Base-by-base conservation (phyloP, 345 rosid genomes). In the Rubroshorea leprosula region DNA sequence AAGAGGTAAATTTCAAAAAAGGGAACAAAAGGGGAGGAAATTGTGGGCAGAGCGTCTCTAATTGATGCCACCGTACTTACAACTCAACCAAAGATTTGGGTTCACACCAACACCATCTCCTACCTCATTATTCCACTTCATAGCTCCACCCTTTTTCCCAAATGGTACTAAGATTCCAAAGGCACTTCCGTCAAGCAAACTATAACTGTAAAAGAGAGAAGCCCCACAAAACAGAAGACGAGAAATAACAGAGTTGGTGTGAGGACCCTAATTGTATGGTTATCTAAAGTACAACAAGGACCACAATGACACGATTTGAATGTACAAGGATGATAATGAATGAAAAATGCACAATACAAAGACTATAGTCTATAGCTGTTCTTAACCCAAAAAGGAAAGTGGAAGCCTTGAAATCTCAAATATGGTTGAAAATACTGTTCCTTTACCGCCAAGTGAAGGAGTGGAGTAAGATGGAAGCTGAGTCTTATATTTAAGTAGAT, bases 61-160 rank as follows among this genome's bases (percentile, higher is more conserved):
- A 51, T 70, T 63, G 69, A 58, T 74, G 56, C 52, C 73, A 38
- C 4, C 77, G n/a, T 57, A 69, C 75, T 74, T 66, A 49, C 47
- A 58, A 54, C 50, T 67, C 57, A 78, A 69, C 73, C 75, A 72
- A 75, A 64, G 53, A 35, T 35, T 10, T 10, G 41, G 41, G 41
- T 35, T 35, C 41, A 35, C 41, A 35, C 7, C 41, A 6, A 6
- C 41, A 35, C 41, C 41, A 6, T 6, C 41, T 51, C 23, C 44
- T 26, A 25, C 57, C 16, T 31, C 49, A 44, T 20, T 21, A 35
- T 54, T 54, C 61, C 64, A 49, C 29, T 24, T 0, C n/a, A 22
- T 29, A 17, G 21, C 71, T 38, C n/a, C 23, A 18, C 1, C 4
- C 20, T 31, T 5, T 13, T 16, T 1, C 24, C 2, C 1, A 4